Base-by-base conservation (phyloP, 257 asterid genomes). In the Verbascum thapsus region DNA sequence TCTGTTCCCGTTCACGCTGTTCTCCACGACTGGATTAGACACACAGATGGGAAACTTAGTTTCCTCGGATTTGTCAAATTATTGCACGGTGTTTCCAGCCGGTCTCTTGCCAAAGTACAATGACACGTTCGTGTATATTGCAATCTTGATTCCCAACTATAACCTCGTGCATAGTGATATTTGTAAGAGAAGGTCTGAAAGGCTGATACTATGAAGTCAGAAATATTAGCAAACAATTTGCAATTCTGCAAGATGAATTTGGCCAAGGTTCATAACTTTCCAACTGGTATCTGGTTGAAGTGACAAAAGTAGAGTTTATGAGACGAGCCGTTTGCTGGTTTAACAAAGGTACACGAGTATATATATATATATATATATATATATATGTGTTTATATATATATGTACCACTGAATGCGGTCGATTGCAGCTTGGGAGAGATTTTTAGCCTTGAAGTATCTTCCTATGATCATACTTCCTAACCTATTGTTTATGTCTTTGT, bases 1-100 rank as follows among this genome's bases (percentile, higher is more conserved):
- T 81, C 95, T 1, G 83, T 85, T 53, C 97, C 97, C 0, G 86
- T 90, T 64, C 95, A 90, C 44, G 88, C 95, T 39, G 97, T 90
- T 56, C 91, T 90, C 65, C 89, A 83, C 26, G 95, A 90, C 70
- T 90, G 97, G 97, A 74, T 90, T 42, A 78, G 97, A 34, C 90
- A 87, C 67, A 76, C 94, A 0, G 95, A 86, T 32, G 97, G 97
- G 67, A 90, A 90, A 73, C 95, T 85, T 11, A 90, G 97, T 71
- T 87, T 90, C 76, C 88, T 90, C 12, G 95, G 97, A 57, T 90
- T 84, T 48, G 81, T 77, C 61, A 87, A 90, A 72, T 62, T 90
- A 77, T 75, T 90, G 81, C 97, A 87, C 10, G 95, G 95, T 17
- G 76, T 79, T 26, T 82, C 95, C 9, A 78, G 87, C 75, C 87